Percentiles rank a stretch among this genome's conserved stretches.
These are phyloP conservation scores for Leersia perrieri DNA, from an alignment of 176 grass and related monocot genomes.

Conservation along the genomic window DNA sequence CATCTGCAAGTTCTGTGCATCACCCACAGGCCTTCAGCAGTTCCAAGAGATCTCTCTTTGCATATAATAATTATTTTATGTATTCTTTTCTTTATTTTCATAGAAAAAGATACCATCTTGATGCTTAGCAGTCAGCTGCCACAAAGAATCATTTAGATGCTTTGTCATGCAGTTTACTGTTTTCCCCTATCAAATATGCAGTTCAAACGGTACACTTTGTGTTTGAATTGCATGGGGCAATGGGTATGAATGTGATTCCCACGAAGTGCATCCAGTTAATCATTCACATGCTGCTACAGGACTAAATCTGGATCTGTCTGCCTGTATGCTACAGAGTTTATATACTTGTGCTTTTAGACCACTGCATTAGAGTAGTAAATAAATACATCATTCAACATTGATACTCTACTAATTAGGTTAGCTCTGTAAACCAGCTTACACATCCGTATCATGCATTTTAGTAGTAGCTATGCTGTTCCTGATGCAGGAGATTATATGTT, in stretches of 20 bases:
- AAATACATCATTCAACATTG: background rate
- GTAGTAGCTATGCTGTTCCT: background rate
- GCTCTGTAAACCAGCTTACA: background rate
- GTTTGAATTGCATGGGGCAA: conserved; percentile 18
- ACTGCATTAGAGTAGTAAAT: background rate
- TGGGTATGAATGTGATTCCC: conserved; percentile 7
- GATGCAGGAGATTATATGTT: conserved; percentile 8
- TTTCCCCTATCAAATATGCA: background rate
- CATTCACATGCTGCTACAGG: conserved; percentile 22
- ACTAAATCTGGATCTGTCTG: conserved; percentile 25
- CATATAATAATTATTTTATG: conserved; percentile 5
- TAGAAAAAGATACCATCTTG: background rate
- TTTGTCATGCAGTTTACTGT: background rate
- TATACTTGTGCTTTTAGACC: conserved; percentile 1
- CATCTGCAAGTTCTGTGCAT: conserved; percentile 16
- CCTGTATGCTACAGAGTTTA: background rate
- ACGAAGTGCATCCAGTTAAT: conserved; percentile 23
- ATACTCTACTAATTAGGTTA: conserved; percentile 5
- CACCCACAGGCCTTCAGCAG: conserved; percentile 19
- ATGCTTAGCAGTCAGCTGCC: background rate
- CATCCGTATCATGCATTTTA: conserved; percentile 9
- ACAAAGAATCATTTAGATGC: background rate
- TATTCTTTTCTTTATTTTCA: background rate
- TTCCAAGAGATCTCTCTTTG: conserved; percentile 25
- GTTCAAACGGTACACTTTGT: background rate